Base-by-base conservation (phyloP, 1,284 basidiomycete genomes). In the Leucoagaricus sp. region DNA sequence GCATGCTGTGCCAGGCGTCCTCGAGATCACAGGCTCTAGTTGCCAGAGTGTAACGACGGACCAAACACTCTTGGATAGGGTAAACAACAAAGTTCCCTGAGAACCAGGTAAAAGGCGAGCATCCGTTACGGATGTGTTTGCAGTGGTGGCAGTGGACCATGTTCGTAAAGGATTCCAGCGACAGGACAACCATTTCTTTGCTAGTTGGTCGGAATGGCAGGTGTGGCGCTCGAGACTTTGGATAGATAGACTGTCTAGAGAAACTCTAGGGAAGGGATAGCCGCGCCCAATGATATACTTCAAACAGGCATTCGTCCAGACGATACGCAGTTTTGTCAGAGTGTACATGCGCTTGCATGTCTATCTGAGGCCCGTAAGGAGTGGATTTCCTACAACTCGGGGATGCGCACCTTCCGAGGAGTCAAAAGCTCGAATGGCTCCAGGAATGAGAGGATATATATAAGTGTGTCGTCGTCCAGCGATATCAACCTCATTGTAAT, bases 21-120 rank as follows among this genome's bases (percentile, higher is more conserved):
- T 23, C 31, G 53, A 47, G 15, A 26, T 49, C 6, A 55, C 53
- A 31, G 53, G 53, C 45, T 41, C 60, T 56, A 81, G 63, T 56
- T 82, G 74, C 82, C 86, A 85, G 25, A 84, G 66, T 1, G 74
- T 72, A 49, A 87, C 64, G 23, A 74, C 71, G 26, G 72, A 74
- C 85, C 85, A 88, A 47, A 87, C 80, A 4, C 77, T 77, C 58
- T 81, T 79, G 8, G 83, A 83, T 8, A 83, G 73, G 2, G 81
- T 82, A 51, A 84, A 55, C 10, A 87, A 56, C 65, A 79, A 76
- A 50, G 68, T 66, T 8, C 72, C 75, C 7, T 71, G 73, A 44
- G 67, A 65, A 10, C 75, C 74, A 25, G 77, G 77, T 1, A 86
- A 51, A 61, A 87, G 82, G 17, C 71, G 75, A n/a, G 86, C 71